Evolutionary conservation across 305 asterid genomes (phyloP), one percentile per base, ranked within the genome.

Genomic region (Rubia balearica): DNA sequence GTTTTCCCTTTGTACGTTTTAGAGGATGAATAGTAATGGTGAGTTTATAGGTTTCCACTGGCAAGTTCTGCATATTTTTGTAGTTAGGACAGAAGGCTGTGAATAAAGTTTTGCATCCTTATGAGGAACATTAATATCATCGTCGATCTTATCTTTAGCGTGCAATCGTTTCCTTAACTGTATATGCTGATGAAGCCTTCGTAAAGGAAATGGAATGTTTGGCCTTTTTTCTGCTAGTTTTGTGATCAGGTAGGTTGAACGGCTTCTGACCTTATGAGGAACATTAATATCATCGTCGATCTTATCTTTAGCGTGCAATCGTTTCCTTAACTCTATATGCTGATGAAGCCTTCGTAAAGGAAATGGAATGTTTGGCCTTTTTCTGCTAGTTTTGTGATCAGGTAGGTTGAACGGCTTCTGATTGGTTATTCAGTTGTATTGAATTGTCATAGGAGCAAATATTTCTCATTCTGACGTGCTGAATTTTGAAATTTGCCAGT

Each of bases 91-190:
- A 33, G 36, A 33, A 33, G 36, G 4, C 4, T 1, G 57, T 66
- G 64, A 49, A 60, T 68, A 41, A 49, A 36, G 40, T 53, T 74
- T 55, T 65, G 40, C 56, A 13, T 49, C 43, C 45, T 65, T 38
- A 3, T 27, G 30, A 17, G 67, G 53, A 53, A 55, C 62, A 16
- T 49, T 17, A 61, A 11, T 22, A 48, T 48, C 14, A 11, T 48
- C 14, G 4, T 12, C 55, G 14, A 8, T 48, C 14, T 48, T 48
- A 48, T 12, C 55, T 48, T 48, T 9, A 8, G 55, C 14, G 55
- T 53, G 59, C 59, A 7, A 10, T 45, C 51, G 1, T 3, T 49
- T 49, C 56, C 21, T 49, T 16, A 4, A 5, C 6, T 49, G 19
- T 14, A 49, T 49, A 49, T 49, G 19, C 56, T 14, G 56, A 49